Evolutionary conservation across 1,139 yeast species (phyloP), one percentile per base, ranked within the genome.

Genomic region (Saccharomyces hybrid): DNA sequence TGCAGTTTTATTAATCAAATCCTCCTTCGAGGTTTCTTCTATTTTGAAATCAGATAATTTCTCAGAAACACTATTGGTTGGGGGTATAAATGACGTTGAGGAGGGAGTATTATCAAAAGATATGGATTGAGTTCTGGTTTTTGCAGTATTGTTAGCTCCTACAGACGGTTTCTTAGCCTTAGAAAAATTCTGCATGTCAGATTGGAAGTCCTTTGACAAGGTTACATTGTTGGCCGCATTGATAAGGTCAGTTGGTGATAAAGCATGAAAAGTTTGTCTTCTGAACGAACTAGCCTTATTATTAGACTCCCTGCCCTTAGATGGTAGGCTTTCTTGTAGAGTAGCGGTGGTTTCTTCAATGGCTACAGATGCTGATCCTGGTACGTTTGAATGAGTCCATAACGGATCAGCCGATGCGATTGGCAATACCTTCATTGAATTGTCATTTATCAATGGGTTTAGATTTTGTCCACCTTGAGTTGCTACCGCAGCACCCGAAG

Each of bases 211-310:
- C 27, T 27, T 49, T 27, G 48, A 34, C 14, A 14, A 30, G 27
- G 30, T 23, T 11, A 27, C 49, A 20, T 63, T 59, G 31, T 60
- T 57, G 47, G 60, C 54, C 47, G 61, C 62, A 25, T 59, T 64
- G 58, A 69, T 62, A 56, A 71, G 59, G 55, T 70, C 68, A 60
- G 73, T 61, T 63, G 72, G 61, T 65, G 77, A 62, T 60, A 73
- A 51, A 57, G 70, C 62, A 63, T 75, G 60, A 71, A 78, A 63
- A 59, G 77, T 66, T 70, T 73, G 69, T 71, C 79, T 60, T 70
- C 76, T 65, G 25, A 59, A 58, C 4, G 67, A 56, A 23, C 60
- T 54, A 26, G 58, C 56, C 3, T 63, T 32, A 32, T 32, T 32
- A 32, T 32, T 56, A 4, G 59, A 54, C 14, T 56, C 58, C n/a